These are phyloP conservation scores for Gyromitra esculenta DNA, from an alignment of 2,329 filamentous ascomycete species.

Conservation along the genomic window DNA sequence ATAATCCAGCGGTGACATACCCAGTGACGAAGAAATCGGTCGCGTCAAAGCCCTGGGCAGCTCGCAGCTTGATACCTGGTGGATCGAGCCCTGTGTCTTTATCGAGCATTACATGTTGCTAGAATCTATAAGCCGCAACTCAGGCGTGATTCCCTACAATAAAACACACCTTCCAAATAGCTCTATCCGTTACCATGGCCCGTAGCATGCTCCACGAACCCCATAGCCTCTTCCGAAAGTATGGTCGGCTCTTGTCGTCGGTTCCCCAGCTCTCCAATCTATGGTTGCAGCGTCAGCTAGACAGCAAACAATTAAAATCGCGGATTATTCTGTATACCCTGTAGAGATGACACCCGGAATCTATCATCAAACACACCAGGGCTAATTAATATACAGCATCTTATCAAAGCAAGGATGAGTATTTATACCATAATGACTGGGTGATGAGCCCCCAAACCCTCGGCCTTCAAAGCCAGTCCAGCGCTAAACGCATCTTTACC, in stretches of 20 bases:
- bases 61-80: conserved; percentile 83
- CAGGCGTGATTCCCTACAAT: background rate
- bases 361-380: conserved; percentile 20
- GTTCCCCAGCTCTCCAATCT: conserved; percentile 96
- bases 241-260: conserved; percentile 80
- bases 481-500: conserved; percentile 95
- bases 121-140: conserved; percentile 31
- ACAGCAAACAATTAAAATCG: conserved; percentile 25
- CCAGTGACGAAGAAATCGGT: conserved; percentile 91
- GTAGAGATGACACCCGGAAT: conserved; percentile 97
- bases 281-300: conserved; percentile 28
- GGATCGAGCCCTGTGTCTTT: conserved; percentile 90
- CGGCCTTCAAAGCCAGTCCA: conserved; percentile 79
- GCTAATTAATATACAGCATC: conserved; percentile 14
- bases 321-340: conserved; percentile 60
- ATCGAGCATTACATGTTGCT: conserved; percentile 92
- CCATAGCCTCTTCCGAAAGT: conserved; percentile 95
- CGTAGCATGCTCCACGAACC: conserved; percentile 99
- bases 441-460: conserved; percentile 83
- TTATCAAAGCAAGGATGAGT: background rate
- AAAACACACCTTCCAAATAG: conserved; percentile 78
- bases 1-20: conserved; percentile 21
- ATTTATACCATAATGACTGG: conserved; percentile 81
- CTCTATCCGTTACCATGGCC: conserved; percentile 85
- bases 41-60: conserved; percentile 95